Base-by-base conservation (phyloP, 1,284 basidiomycete species). In the Ustilago bromivora region DNA sequence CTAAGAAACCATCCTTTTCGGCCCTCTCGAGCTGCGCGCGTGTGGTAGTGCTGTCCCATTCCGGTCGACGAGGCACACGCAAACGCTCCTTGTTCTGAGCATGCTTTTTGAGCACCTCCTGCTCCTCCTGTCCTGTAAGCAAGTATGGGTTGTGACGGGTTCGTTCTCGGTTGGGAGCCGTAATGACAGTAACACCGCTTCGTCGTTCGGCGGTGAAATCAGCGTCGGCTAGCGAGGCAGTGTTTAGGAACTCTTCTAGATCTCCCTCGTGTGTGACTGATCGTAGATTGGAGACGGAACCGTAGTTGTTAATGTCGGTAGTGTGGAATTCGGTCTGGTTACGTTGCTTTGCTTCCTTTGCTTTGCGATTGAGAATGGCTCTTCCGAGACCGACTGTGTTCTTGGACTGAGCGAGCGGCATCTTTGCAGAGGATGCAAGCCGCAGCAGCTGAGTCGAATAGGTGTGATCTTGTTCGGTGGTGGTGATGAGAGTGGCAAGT, bases 161-260 rank as follows among this genome's bases (percentile, higher is more conserved):
- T 23, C 76, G 61, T 49, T 77, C 75, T 52, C 67, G 66, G 55
- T 66, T 71, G 47, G 88, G 89, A 91, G 82, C 90, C 69, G 92
- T 91, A 63, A 99, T 92, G 66, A 99, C 93, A 82, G 94, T 94
- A 73, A 97, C 91, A 49, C 74, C 74, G 17, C 96, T 98, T 65
- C 95, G 90, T 60, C 94, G 91, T 86, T 98, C 97, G 93, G 85
- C 97, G n/a, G 95, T 95, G 84, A 99, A 99, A 83, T 99, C 94
- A 15, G 92, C 92, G 61, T 94, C 96, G 23, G 97, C 97, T 58
- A 99, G 88, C 76, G 94, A 93, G 4, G 97, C 97, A 19, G 95
- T 98, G 85, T 92, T 96, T 70, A 99, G 88, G 86, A 99, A 99
- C 87, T 96, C 95, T 81, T 98, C 96, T 34, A 99, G 89, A 88